These are phyloP conservation scores for Solanum acaule DNA, from an alignment of 257 asterid genomes.

Conservation along the genomic window DNA sequence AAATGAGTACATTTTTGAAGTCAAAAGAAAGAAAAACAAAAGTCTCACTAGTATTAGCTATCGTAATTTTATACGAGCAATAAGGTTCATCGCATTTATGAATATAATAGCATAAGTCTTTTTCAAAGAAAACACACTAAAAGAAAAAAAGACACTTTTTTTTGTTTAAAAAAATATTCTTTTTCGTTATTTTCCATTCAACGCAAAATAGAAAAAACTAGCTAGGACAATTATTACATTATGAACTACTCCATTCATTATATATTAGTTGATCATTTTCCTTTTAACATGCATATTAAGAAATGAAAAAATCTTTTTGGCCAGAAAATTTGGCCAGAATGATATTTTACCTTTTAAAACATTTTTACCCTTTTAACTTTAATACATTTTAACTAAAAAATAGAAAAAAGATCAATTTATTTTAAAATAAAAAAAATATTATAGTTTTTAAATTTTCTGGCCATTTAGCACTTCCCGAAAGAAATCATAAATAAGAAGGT, in stretches of 20 bases:
- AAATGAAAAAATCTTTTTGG: no score
- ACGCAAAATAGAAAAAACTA: not conserved
- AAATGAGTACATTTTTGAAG: not conserved
- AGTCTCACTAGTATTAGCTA: not conserved
- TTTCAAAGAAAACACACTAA: not conserved
- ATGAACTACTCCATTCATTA: not conserved
- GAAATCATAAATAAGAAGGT: no score
- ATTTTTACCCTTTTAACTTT: no score
- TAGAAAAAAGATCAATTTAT: no score
- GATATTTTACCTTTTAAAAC: no score
- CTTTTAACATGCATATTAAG: no score
- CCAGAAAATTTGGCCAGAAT: no score
- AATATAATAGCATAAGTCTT: not conserved
- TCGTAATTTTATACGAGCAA: not conserved
- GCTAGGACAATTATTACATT: not conserved
- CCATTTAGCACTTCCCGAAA: no score
- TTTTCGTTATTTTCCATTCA: not conserved
- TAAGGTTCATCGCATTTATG: not conserved
- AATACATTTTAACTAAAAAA: no score
- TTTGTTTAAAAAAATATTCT: not conserved
- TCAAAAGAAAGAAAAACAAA: not conserved
- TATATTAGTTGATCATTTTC: not conserved
- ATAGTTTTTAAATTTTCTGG: no score
- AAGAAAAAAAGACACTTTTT: not conserved
- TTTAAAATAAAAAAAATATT: no score